Evolutionary conservation across 148 eudicot species (phyloP), one percentile per base, ranked within the genome.

Genomic region (Heliosperma pusillum): DNA sequence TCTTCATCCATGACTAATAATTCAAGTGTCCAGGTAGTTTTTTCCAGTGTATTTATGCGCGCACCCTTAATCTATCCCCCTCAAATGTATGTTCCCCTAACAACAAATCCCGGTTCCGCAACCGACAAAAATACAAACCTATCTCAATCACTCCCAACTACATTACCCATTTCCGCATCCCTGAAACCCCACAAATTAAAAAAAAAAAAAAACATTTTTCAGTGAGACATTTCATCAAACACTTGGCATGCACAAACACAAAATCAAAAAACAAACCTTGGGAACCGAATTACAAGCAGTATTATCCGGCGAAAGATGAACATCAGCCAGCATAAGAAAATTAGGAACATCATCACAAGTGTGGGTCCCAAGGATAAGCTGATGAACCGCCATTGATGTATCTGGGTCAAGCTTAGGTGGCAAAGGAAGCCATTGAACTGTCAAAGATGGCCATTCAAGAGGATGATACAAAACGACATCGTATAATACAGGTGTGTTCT

Each of bases 371-470:
- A 95, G 92, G 33, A 94, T 73, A 67, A 94, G 80, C 20, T 80
- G 83, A 79, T 91, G 93, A 10, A 86, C 81, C 57, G 88, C 72
- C 66, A 87, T 85, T 24, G 82, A 67, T 3, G 84, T 75, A 55
- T 83, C 86, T 21, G 81, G 59, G 71, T 74, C 45, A 69, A 81
- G 65, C 5, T 47, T 75, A 1, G 90, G 86, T 0, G 84, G 74
- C 24, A 86, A 79, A 0, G 95, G 97, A n/a, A 94, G 85, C 90
- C 93, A 94, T 22, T 90, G 88, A 65, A 95, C 96, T 75, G 98
- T 95, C 76, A 95, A 93, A 55, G 98, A 95, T 2, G 98, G 98
- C 97, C 97, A 95, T 60, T 88, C 96, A 22, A 95, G 91, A 2
- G 90, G 66, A 77, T 92, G 89, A 30, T 86, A 86, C n/a, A 95